Base-by-base conservation (phyloP, 2,329 filamentous ascomycete genomes). In the Neofusicoccum kwambonambiense region DNA sequence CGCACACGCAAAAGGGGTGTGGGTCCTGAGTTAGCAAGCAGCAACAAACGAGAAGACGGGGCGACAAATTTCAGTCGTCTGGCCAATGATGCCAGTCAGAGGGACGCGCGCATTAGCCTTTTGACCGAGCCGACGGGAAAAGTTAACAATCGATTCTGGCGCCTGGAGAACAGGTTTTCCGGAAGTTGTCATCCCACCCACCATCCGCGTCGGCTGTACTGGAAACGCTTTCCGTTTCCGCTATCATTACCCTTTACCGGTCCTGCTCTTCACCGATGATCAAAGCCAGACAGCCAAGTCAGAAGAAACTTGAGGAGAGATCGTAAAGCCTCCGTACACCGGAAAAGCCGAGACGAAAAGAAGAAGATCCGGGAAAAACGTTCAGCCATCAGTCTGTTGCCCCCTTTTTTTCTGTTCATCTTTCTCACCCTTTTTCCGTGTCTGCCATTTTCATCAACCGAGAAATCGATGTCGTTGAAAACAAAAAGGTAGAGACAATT, bases 161-260 rank as follows among this genome's bases (percentile, higher is more conserved):
- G 56, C 42, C 44, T 60, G 56, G n/a, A 60, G 56, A 60, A 60
- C 56, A 60, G 56, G 56, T 60, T 60, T 58, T 60, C 56, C 56
- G 56, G 56, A 44, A 60, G 42, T 31, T 45, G 44, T 47, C 42
- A 60, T 47, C 15, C 56, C 31, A 45, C 31, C 56, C 27, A 45
- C 56, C 41, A 60, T 47, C 56, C 56, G 35, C 56, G n/a, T 45
- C 39, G 44, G 56, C 41, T 34, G 42, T 45, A 35, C 9, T 42
- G 27, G 56, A 47, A 45, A 35, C 17, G n/a, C 56, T 13, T 19
- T 22, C 31, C 41, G 56, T 60, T n/a, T 31, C 39, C 8, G 45
- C 31, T 35, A 35, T 4, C n/a, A 47, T 60, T 47, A 60, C 31
- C 56, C 15, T 34, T 19, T 37, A 17, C 56, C 41, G 42, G 27